A percentile compares a stretch with the other conserved stretches of the same genome.
These are phyloP conservation scores for Yarrowia bubula DNA, from an alignment of 805 yeast species.

Conservation along the genomic window DNA sequence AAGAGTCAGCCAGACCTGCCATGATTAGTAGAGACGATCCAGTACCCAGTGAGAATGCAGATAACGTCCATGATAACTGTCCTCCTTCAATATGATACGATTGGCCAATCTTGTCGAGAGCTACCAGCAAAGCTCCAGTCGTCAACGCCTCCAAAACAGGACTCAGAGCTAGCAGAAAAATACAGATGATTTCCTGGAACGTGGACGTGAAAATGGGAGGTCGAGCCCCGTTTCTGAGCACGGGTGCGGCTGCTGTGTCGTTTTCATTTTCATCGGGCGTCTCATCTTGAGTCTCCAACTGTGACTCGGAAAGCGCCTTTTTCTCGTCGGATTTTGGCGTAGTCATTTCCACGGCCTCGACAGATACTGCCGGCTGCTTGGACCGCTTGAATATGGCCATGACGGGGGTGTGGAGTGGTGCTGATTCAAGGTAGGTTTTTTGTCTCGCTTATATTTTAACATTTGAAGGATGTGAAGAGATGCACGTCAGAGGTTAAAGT, in stretches of 20 bases:
- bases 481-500: not conserved
- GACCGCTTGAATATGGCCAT: not conserved
- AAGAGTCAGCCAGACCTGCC: slow-evolving; percentile 49
- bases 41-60: slow-evolving; percentile 45
- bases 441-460: not conserved
- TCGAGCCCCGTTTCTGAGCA: not conserved
- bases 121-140: slow-evolving; percentile 42
- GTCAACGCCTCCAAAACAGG: slow-evolving; percentile 45
- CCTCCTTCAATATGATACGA: slow-evolving; percentile 45
- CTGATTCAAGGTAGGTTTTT: not conserved
- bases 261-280: not conserved
- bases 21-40: slow-evolving; percentile 46
- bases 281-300: too few relatives aligned
- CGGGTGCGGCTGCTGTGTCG: too few relatives aligned
- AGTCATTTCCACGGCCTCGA: not conserved
- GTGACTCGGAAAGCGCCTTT: too few relatives aligned
- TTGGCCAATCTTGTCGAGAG: slow-evolving; percentile 42
- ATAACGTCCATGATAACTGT: slow-evolving; percentile 46
- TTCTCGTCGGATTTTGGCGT: not conserved
- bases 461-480: not conserved
- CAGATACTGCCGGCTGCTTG: not conserved
- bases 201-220: slow-evolving; percentile 1
- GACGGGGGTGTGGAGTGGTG: not conserved
- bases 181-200: slow-evolving; percentile 39
- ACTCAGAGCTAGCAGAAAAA: slow-evolving; percentile 42